Evolutionary conservation across 1,284 basidiomycete species (phyloP).

Genomic region (Phaffia rhodozyma): DNA sequence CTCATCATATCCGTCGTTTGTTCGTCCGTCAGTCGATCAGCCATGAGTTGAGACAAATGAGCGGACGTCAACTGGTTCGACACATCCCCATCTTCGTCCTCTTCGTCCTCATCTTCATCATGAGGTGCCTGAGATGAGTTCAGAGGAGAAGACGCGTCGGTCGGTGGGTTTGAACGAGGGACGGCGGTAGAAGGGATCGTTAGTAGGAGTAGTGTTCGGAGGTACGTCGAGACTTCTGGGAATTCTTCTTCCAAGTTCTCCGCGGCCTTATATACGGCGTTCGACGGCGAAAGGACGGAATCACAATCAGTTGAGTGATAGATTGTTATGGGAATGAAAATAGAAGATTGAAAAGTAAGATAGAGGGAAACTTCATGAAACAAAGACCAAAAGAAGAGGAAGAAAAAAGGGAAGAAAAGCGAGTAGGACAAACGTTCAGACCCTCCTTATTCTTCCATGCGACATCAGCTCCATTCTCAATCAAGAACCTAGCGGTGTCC

Average conservation of each 20-base stretch:
- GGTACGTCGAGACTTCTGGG: slow-evolving; percentile 1
- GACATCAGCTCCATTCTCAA: slow-evolving; percentile 61
- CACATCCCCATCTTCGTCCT: slow-evolving; percentile 4
- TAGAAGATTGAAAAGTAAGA: too few relatives aligned
- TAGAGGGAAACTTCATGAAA: background rate
- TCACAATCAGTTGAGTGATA: background rate
- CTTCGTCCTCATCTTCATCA: slow-evolving; percentile 9
- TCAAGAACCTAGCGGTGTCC: slow-evolving; percentile 61
- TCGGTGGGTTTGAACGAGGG: background rate
- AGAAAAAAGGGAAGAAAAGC: slow-evolving; percentile 11
- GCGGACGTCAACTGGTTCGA: slow-evolving; percentile 43
- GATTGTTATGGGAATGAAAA: background rate
- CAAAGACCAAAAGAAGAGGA: background rate
- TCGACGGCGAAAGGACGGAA: background rate
- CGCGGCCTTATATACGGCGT: background rate
- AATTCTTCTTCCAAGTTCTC: slow-evolving; percentile 16
- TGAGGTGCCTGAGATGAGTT: slow-evolving; percentile 10
- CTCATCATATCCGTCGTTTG: slow-evolving; percentile 55
- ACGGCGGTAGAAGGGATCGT: slow-evolving; percentile 5
- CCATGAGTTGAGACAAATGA: slow-evolving; percentile 53
- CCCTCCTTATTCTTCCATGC: slow-evolving; percentile 56
- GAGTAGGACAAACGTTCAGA: slow-evolving; percentile 48
- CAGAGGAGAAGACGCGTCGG: background rate
- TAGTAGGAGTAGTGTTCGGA: background rate
- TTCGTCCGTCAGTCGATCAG: slow-evolving; percentile 54